A percentile compares a stretch with the other conserved stretches of the same genome.
Conservation (phyloP, 805 yeast species). For the Starmerella scarabaei region DNA sequence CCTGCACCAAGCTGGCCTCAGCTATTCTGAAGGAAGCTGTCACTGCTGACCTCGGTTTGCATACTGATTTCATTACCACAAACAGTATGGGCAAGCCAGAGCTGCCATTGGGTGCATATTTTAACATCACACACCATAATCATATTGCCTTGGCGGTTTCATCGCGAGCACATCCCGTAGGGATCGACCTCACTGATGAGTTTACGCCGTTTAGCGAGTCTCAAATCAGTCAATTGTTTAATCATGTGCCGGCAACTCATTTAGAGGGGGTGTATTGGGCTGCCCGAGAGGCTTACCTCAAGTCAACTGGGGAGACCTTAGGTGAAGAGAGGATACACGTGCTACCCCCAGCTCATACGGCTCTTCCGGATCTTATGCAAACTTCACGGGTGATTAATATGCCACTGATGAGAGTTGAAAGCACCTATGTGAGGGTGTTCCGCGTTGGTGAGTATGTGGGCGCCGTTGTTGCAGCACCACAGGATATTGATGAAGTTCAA, state of each 20-base stretch:
- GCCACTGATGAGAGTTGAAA: constrained; percentile 16
- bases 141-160: constrained; percentile 14
- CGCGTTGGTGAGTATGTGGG: constrained; percentile 11
- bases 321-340: constrained; percentile 10
- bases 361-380: constrained; percentile 9
- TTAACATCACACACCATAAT: constrained; percentile 18
- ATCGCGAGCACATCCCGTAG: constrained; percentile 13
- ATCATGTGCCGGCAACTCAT: constrained; percentile 1
- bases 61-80: not conserved
- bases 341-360: constrained; percentile 11
- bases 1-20: constrained; percentile 14
- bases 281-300: constrained; percentile 21
- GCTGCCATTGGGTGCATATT: constrained; percentile 8
- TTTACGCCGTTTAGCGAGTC: constrained; percentile 9
- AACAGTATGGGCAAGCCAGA: constrained; percentile 15
- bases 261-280: constrained; percentile 19
- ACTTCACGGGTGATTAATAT: constrained; percentile 5
- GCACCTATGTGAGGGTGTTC: constrained; percentile 10
- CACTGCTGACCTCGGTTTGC: constrained; percentile 4
- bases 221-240: constrained; percentile 11
- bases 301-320: constrained; percentile 16
- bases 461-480: constrained; percentile 11
- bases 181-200: constrained; percentile 17
- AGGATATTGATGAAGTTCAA: constrained; percentile 7
- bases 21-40: constrained; percentile 11